Evolutionary conservation across 352 stramenopile genomes (phyloP).

Genomic region (Pythium coloratum): DNA sequence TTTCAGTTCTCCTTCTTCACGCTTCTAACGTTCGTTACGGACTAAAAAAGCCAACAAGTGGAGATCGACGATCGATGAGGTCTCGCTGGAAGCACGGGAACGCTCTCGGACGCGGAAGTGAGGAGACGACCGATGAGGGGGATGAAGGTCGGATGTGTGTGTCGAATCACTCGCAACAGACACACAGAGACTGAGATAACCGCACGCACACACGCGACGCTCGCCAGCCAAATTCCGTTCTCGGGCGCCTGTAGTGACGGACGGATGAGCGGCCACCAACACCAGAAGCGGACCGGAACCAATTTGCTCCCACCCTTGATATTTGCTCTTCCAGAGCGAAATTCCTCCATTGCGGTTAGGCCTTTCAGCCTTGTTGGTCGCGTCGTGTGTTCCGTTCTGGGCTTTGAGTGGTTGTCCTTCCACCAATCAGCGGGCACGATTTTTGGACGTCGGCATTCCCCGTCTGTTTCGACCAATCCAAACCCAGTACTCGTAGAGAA

Average conservation of each 20-base stretch:
- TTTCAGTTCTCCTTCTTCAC: slow-evolving; percentile 1
- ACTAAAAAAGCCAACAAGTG: neutral
- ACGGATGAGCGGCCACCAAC: neutral
- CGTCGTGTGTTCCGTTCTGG: slow-evolving; percentile 13
- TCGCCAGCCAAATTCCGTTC: slow-evolving; percentile 20
- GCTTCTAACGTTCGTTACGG: neutral
- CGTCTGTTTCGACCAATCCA: slow-evolving; percentile 3
- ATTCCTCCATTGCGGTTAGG: slow-evolving; percentile 9
- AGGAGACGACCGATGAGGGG: neutral
- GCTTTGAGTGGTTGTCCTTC: slow-evolving; percentile 12
- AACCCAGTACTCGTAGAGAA: neutral
- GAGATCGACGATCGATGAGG: neutral
- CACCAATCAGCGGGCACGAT: neutral
- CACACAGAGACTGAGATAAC: neutral
- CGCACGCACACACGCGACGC: neutral
- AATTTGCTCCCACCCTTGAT: neutral
- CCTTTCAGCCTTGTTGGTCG: neutral
- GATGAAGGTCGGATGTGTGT: neutral
- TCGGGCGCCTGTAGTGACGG: slow-evolving; percentile 2
- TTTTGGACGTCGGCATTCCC: slow-evolving; percentile 8
- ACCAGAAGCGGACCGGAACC: slow-evolving; percentile 12
- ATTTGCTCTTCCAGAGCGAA: neutral
- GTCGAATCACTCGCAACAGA: neutral
- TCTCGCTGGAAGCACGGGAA: neutral
- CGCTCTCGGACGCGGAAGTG: neutral